Percentiles rank a stretch among this genome's conserved stretches.
Conservation (phyloP, 208 protist species). For the Eutreptiella sp. region DNA sequence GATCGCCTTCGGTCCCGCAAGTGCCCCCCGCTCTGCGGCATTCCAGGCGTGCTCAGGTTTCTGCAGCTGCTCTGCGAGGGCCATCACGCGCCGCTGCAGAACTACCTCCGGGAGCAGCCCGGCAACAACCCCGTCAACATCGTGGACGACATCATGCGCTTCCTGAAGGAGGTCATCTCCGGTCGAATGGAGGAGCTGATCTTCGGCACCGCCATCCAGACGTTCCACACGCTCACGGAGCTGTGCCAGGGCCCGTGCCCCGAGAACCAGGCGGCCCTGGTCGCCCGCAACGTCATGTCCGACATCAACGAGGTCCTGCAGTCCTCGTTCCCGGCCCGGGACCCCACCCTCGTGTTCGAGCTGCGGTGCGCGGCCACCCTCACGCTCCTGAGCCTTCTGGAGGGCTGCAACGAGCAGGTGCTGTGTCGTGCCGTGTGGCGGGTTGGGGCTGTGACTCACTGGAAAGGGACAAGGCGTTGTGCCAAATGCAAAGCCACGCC, state of each 20-base stretch:
- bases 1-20: not conserved
- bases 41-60: slow-evolving; percentile 62
- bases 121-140: slow-evolving; percentile 73
- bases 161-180: slow-evolving; percentile 48
- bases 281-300: slow-evolving; percentile 53
- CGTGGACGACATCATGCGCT: slow-evolving; percentile 58
- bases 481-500: too few species aligned
- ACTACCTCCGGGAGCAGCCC: slow-evolving; percentile 72
- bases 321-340: too few species aligned
- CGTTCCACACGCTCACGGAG: slow-evolving; percentile 75
- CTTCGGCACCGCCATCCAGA: slow-evolving; percentile 44
- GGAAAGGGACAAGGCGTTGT: too few species aligned
- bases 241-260: slow-evolving; percentile 79
- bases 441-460: too few species aligned
- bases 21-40: too few species aligned
- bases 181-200: slow-evolving; percentile 49
- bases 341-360: too few species aligned
- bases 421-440: too few species aligned
- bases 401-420: too few species aligned
- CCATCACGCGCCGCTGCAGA: slow-evolving; percentile 70
- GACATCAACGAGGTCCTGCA: too few species aligned
- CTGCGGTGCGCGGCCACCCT: too few species aligned
- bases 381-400: too few species aligned
- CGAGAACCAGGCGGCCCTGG: slow-evolving; percentile 65
- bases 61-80: slow-evolving; percentile 86